Percentiles rank a stretch among this genome's conserved stretches.
Conservation (phyloP, 2,329 filamentous ascomycete genomes). For the Colletotrichum chlorophyti region DNA sequence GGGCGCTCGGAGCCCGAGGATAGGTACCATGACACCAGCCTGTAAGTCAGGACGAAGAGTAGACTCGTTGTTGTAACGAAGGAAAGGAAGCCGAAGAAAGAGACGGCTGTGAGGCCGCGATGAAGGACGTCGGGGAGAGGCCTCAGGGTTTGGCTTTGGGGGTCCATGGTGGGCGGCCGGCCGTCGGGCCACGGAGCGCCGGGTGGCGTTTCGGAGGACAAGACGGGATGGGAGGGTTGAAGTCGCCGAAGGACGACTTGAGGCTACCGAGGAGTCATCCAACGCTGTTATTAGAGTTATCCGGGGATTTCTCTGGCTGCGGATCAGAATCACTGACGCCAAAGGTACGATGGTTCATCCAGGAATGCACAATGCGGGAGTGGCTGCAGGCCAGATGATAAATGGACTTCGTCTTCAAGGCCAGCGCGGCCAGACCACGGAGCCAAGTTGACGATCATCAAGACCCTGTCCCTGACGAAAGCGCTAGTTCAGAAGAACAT, state of each 20-base stretch:
- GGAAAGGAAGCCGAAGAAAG: conserved; percentile 43
- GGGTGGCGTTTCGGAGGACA: conserved; percentile 1
- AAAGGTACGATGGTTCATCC: background rate
- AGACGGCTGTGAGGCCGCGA: conserved; percentile 44
- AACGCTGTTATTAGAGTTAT: background rate
- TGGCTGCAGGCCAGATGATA: conserved; percentile 14
- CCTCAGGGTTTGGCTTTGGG: conserved; percentile 34
- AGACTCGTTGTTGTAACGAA: conserved; percentile 41
- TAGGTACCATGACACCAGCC: conserved; percentile 43
- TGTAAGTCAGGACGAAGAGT: conserved; percentile 42
- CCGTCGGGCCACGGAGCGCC: background rate
- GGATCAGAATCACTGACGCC: background rate
- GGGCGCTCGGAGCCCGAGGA: conserved; percentile 32
- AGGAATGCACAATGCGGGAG: background rate
- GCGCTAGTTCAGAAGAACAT: background rate
- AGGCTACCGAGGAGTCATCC: background rate
- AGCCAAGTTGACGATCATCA: background rate
- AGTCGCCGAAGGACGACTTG: background rate
- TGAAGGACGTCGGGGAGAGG: conserved; percentile 43
- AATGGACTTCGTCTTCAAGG: background rate
- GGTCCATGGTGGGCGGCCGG: conserved; percentile 11
- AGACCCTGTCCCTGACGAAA: conserved; percentile 11
- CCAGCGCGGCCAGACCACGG: conserved; percentile 1
- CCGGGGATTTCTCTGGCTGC: background rate
- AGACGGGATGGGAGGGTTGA: background rate